Evolutionary conservation across 768 basidiomycete genomes (phyloP), one percentile per base, ranked within the genome.

Genomic region (Collybia sp.): DNA sequence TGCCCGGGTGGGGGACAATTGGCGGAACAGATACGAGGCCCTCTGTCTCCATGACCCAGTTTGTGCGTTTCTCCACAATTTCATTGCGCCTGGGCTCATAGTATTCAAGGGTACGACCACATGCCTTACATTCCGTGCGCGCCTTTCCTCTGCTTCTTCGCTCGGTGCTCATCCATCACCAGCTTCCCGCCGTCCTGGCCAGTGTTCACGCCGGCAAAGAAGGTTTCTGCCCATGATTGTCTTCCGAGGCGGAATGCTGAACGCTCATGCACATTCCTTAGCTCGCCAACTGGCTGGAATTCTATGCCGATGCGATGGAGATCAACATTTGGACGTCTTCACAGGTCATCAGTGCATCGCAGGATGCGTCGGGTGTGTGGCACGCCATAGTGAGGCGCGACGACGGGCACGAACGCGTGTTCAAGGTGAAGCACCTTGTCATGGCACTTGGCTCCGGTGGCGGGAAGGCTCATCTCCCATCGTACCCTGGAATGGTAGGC

Each of bases 181-280:
- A 79, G 77, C 16, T 82, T 80, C 60, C 82, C 79, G 1, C 51
- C 69, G 1, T 71, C 71, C n/a, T 81, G 80, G 80, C 79, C 78
- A 1, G 71, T 77, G 5, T 82, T 66, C 38, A 69, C 70, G 2
- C 78, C 81, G 2, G 77, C 80, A 16, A 63, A 63, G 33, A 80
- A 78, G 66, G 69, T 66, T 31, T 40, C 30, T 17, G 40, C 4
- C 18, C 11, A 9, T 11, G 15, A 6, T 4, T 18, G 44, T 31
- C 44, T n/a, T 40, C 13, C 15, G 44, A 34, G 13, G 37, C 12
- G 18, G 17, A 37, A 37, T 10, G 33, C 35, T 37, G 35, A 37
- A 25, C 8, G 3, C 25, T 25, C 25, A 25, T 25, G 3, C 35
- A 18, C 35, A 13, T 6, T 37, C 13, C 3, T 18, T 35, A 49